A percentile compares a stretch with the other conserved stretches of the same genome.
Evolutionary conservation across 2,329 filamentous ascomycete species (phyloP).

Genomic region (Zopfia rhizophila): DNA sequence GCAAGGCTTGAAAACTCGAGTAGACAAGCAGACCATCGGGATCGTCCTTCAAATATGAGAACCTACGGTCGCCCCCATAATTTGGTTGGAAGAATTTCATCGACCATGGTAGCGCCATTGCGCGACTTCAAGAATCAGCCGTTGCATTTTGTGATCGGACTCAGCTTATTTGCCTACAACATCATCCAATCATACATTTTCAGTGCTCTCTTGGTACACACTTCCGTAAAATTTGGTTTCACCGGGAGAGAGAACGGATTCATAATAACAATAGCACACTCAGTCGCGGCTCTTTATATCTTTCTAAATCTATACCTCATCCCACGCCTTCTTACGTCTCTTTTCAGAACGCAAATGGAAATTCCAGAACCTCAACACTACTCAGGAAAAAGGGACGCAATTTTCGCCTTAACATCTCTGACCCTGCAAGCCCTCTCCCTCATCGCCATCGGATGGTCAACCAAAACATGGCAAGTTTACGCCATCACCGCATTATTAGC

Average conservation of each 20-base stretch:
- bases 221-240: constrained; percentile 18
- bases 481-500: constrained; percentile 4
- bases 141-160: constrained; percentile 3
- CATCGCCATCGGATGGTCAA: constrained; percentile 2
- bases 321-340: neutral
- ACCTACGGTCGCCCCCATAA: too few species aligned
- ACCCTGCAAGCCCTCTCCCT: constrained; percentile 8
- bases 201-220: constrained; percentile 14
- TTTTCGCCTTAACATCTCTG: constrained; percentile 5
- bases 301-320: constrained; percentile 8
- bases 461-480: constrained; percentile 13
- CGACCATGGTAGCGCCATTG: constrained; percentile 4
- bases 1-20: neutral
- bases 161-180: constrained; percentile 16
- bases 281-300: constrained; percentile 14
- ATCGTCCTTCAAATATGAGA: too few species aligned
- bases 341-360: too few species aligned
- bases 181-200: constrained; percentile 24
- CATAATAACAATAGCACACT: constrained; percentile 21
- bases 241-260: constrained; percentile 19
- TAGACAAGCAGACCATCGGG: neutral
- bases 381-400: neutral
- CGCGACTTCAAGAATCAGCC: constrained; percentile 2
- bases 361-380: neutral
- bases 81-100: too few species aligned